phyloP scores from a whole-genome alignment of 306 rosid species.

The Acmispon strigosus region DNA sequence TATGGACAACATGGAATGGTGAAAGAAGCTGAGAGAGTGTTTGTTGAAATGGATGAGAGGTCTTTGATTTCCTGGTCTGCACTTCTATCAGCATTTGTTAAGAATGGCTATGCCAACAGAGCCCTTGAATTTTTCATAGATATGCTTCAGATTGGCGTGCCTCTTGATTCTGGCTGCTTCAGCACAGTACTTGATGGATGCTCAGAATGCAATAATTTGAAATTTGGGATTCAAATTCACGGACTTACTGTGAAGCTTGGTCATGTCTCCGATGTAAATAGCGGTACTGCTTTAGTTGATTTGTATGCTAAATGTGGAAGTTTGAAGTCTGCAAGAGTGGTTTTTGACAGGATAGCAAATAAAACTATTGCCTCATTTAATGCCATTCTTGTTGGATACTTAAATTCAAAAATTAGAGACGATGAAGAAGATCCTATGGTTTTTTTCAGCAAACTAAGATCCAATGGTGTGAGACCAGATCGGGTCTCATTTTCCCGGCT shows the following conservation, averaged over 20 bases:
- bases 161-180: conserved; percentile 35
- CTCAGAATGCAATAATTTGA: conserved; percentile 39
- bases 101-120: conserved; percentile 14
- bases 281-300: conserved; percentile 33
- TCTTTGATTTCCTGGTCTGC: conserved; percentile 46
- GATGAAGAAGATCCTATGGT: conserved; percentile 32
- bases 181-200: conserved; percentile 35
- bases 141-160: conserved; percentile 26
- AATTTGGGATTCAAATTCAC: conserved; percentile 35
- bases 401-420: conserved; percentile 21
- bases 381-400: conserved; percentile 44
- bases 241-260: conserved; percentile 36
- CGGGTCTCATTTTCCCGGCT: too few relatives aligned
- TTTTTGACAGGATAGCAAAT: conserved; percentile 26
- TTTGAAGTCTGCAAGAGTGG: conserved; percentile 31
- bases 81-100: conserved; percentile 29
- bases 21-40: conserved; percentile 37
- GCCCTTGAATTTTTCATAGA: conserved; percentile 25
- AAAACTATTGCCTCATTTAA: conserved; percentile 39
- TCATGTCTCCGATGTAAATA: conserved; percentile 10
- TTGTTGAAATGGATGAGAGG: conserved; percentile 18
- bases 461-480: not conserved
- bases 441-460: conserved; percentile 34
- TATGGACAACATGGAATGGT: conserved; percentile 39
- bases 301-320: conserved; percentile 16